phyloP scores from a whole-genome alignment of 192 early-diverging fungal genomes.

The Coemansia sp. region DNA sequence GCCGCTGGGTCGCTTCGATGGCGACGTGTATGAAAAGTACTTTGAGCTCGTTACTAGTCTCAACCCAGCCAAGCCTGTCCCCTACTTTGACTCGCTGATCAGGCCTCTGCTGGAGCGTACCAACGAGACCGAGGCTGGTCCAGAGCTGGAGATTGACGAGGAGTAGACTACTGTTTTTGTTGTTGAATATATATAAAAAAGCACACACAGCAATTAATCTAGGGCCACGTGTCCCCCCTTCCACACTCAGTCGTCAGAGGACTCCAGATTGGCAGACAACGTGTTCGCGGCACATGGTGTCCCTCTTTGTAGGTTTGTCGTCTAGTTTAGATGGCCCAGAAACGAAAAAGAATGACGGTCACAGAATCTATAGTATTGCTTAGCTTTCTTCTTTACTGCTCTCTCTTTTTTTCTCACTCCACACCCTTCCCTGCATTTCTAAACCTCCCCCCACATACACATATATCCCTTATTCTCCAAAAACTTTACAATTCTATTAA shows the following conservation, averaged over 20 bases:
- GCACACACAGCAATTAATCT: background rate
- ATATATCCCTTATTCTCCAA: background rate
- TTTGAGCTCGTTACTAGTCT: slow-evolving; percentile 80
- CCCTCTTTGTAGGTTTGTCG: background rate
- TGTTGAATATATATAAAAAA: background rate
- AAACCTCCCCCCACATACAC: background rate
- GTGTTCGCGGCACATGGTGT: background rate
- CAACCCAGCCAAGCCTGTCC: slow-evolving; percentile 70
- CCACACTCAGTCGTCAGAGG: background rate
- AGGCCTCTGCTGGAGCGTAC: slow-evolving; percentile 73
- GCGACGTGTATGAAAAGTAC: slow-evolving; percentile 86
- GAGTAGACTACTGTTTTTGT: slow-evolving; percentile 28
- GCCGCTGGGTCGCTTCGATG: slow-evolving; percentile 84
- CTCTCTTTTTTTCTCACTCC: background rate
- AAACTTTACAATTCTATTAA: background rate
- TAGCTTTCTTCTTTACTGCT: background rate
- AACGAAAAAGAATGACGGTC: background rate
- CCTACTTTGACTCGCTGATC: slow-evolving; percentile 81
- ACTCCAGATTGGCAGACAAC: background rate
- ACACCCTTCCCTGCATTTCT: background rate
- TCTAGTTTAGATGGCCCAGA: background rate
- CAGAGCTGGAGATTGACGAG: slow-evolving; percentile 72
- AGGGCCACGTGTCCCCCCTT: background rate
- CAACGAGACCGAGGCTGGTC: slow-evolving; percentile 56
- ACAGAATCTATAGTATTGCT: background rate